These are phyloP conservation scores for Vaccinium darrowii DNA, from an alignment of 148 eudicot genomes.

Conservation along the genomic window DNA sequence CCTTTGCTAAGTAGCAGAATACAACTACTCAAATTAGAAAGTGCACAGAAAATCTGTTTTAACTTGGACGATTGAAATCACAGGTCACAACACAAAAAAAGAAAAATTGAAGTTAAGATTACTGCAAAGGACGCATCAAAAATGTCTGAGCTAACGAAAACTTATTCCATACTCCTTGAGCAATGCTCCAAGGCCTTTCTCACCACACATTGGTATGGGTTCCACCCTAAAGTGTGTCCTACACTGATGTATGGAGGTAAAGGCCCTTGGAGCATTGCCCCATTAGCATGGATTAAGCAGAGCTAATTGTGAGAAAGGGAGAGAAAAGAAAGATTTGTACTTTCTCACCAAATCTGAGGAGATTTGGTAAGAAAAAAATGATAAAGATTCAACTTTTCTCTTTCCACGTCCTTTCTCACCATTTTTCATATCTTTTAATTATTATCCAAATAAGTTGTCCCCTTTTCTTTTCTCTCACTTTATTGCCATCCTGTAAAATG, in stretches of 20 bases:
- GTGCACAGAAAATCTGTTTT: not conserved
- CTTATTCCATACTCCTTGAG: not conserved
- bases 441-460: too few species aligned
- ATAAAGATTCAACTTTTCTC: not conserved
- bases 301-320: not conserved
- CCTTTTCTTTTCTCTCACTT: too few species aligned
- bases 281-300: not conserved
- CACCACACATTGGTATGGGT: not conserved
- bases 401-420: too few species aligned
- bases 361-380: not conserved
- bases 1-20: not conserved
- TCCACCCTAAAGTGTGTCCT: not conserved
- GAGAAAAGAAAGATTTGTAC: not conserved
- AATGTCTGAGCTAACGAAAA: not conserved
- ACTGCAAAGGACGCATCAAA: not conserved
- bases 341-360: not conserved
- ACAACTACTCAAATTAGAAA: constrained; percentile 2
- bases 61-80: not conserved
- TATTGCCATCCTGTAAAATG: not conserved
- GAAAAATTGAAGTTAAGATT: not conserved
- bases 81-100: not conserved
- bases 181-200: not conserved
- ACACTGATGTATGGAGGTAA: not conserved
- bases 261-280: not conserved
- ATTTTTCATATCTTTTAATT: too few species aligned